Percentiles rank a stretch among this genome's conserved stretches.
These are phyloP conservation scores for Neolentinus lepideus DNA, from an alignment of 1,284 basidiomycete species.

Conservation along the genomic window DNA sequence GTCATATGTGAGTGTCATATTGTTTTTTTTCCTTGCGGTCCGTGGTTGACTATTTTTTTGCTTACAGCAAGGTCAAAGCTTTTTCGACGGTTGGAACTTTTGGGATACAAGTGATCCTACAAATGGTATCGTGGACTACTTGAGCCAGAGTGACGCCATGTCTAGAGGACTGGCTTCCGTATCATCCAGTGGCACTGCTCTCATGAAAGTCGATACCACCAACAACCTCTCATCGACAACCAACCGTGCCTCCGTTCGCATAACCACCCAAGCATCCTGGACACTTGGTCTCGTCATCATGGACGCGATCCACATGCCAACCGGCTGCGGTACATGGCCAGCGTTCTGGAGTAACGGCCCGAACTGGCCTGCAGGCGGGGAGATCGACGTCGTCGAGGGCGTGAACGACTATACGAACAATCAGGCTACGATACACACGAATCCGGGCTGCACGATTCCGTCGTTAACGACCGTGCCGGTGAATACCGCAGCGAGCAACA, in stretches of 20 bases:
- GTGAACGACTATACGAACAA: slow-evolving; percentile 74
- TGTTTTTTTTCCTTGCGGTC: neutral
- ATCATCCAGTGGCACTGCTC: slow-evolving; percentile 57
- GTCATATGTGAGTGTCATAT: slow-evolving; percentile 21
- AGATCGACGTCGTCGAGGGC: slow-evolving; percentile 86
- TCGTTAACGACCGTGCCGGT: slow-evolving; percentile 44
- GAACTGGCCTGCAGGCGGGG: slow-evolving; percentile 70
- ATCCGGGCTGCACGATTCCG: slow-evolving; percentile 48
- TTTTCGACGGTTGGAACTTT: slow-evolving; percentile 82
- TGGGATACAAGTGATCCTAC: slow-evolving; percentile 73
- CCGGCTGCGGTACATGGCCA: slow-evolving; percentile 84
- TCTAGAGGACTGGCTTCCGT: slow-evolving; percentile 35
- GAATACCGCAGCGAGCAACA: slow-evolving; percentile 38
- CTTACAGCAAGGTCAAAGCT: slow-evolving; percentile 50
- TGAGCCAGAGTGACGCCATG: slow-evolving; percentile 31
- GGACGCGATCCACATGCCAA: slow-evolving; percentile 87
- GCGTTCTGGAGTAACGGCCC: slow-evolving; percentile 53
- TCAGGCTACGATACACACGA: slow-evolving; percentile 77
- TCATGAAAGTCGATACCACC: slow-evolving; percentile 84
- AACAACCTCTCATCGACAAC: slow-evolving; percentile 41
- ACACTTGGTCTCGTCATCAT: slow-evolving; percentile 70
- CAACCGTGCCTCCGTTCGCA: slow-evolving; percentile 70
- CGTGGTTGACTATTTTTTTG: slow-evolving; percentile 2
- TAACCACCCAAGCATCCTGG: slow-evolving; percentile 58
- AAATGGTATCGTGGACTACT: slow-evolving; percentile 58